phyloP scores from a whole-genome alignment of 106 monocot genomes.

The Dendrobium catenatum region DNA sequence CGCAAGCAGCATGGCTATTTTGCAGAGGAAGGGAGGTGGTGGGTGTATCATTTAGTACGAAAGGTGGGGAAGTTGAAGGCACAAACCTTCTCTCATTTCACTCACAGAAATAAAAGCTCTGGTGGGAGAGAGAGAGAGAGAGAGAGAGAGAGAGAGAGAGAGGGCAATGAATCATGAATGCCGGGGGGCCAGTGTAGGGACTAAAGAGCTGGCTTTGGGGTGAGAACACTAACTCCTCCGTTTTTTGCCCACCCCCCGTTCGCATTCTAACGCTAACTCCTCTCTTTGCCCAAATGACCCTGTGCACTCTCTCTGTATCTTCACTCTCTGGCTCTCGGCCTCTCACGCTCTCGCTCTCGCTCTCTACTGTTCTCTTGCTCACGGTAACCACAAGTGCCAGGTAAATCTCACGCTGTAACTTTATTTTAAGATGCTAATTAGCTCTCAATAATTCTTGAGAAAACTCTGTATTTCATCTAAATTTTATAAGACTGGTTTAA shows the following conservation, averaged over 20 bases:
- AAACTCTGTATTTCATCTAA: too few species aligned
- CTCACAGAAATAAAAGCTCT: constrained; percentile 2
- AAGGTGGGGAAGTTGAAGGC: neutral
- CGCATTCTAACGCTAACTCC: neutral
- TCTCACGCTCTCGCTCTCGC: too few species aligned
- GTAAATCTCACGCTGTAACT: too few species aligned
- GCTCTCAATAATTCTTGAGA: too few species aligned
- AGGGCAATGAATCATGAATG: neutral
- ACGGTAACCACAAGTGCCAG: too few species aligned
- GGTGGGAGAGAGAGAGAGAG: neutral
- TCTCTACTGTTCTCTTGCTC: too few species aligned
- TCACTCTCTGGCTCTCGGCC: too few species aligned
- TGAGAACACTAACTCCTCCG: neutral
- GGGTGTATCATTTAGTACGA: constrained; percentile 2
- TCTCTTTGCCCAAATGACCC: neutral
- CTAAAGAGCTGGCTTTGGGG: neutral
- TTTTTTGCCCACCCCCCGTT: neutral
- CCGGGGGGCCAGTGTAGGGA: neutral
- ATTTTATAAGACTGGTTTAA: too few species aligned
- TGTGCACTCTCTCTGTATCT: too few species aligned
- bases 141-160: constrained; percentile 2
- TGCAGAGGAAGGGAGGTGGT: neutral
- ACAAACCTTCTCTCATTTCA: neutral
- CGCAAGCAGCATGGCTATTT: neutral
- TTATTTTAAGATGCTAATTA: too few species aligned